Conservation (phyloP, 1,139 yeast species). For the Protomyces gravidus region DNA sequence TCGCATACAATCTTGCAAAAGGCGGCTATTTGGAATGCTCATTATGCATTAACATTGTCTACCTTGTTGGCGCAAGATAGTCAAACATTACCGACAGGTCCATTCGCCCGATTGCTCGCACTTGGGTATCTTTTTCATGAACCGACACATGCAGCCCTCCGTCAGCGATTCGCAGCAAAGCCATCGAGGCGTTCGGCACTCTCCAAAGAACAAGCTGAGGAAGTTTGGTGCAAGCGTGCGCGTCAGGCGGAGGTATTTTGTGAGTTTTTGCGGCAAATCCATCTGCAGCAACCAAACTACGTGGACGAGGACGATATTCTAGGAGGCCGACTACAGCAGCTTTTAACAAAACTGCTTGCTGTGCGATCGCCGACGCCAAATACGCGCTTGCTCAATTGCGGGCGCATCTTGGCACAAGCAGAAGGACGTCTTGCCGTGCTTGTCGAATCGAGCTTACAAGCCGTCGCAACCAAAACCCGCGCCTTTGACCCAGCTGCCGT, state of each 20-base stretch:
- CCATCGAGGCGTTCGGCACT: background rate
- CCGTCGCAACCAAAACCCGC: constrained; percentile 7
- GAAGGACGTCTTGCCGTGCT: constrained; percentile 9
- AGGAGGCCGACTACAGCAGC: constrained; percentile 12
- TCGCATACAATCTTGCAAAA: constrained; percentile 11
- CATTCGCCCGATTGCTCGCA: constrained; percentile 10
- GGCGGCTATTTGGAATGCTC: constrained; percentile 19
- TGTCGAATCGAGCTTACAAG: constrained; percentile 6
- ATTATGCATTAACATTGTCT: constrained; percentile 21
- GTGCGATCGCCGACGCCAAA: constrained; percentile 15
- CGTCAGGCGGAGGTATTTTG: constrained; percentile 15
- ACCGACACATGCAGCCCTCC: constrained; percentile 10
- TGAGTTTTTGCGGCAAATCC: constrained; percentile 10
- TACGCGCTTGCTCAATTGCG: constrained; percentile 6
- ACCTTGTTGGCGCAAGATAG: constrained; percentile 5
- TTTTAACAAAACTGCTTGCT: constrained; percentile 8
- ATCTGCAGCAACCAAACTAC: background rate
- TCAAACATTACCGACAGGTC: constrained; percentile 1
- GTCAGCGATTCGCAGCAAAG: constrained; percentile 11
- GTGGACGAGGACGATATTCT: constrained; percentile 8
- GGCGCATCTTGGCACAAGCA: background rate
- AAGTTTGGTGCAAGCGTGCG: constrained; percentile 15
- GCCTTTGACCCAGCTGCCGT: constrained; percentile 14
- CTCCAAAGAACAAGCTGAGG: background rate
- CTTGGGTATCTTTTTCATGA: constrained; percentile 13